These are phyloP conservation scores for Sequoia sempervirens DNA, from an alignment of 75 land plant species.

Conservation along the genomic window DNA sequence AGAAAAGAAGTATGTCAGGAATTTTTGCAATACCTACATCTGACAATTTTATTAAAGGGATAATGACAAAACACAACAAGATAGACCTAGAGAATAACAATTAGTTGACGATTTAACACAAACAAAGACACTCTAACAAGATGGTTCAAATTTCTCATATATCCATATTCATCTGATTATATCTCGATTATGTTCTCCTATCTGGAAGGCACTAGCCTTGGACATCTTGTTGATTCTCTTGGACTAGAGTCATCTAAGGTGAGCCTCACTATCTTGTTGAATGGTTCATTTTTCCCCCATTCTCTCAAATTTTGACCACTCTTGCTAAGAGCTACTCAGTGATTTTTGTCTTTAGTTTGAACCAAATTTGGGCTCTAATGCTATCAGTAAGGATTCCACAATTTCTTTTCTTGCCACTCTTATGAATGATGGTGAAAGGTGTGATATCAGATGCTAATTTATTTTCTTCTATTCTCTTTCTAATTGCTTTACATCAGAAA, in stretches of 20 bases:
- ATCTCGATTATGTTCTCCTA: conserved; percentile 91
- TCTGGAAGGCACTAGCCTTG: conserved; percentile 93
- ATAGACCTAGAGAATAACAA: too few species aligned
- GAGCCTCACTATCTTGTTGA: conserved; percentile 49
- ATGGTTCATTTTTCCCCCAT: background rate
- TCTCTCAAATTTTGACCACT: background rate
- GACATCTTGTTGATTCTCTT: too few species aligned
- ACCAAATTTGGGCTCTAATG: conserved; percentile 31
- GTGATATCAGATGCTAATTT: background rate
- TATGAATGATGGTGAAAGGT: too few species aligned
- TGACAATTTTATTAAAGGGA: too few species aligned
- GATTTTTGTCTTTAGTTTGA: conserved; percentile 50
- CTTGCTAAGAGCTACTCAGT: background rate
- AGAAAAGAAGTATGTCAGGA: background rate
- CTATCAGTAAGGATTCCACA: too few species aligned
- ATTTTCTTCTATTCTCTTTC: background rate
- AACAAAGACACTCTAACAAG: too few species aligned
- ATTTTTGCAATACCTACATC: background rate
- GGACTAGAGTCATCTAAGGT: too few species aligned
- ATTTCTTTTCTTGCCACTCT: too few species aligned
- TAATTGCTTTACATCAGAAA: background rate
- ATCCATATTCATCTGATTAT: conserved; percentile 94
- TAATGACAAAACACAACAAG: background rate
- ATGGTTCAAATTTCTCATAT: background rate
- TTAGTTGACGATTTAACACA: too few species aligned